Evolutionary conservation across 2,329 filamentous ascomycete species (phyloP), one percentile per base, ranked within the genome.

Genomic region (Cercospora sojina): DNA sequence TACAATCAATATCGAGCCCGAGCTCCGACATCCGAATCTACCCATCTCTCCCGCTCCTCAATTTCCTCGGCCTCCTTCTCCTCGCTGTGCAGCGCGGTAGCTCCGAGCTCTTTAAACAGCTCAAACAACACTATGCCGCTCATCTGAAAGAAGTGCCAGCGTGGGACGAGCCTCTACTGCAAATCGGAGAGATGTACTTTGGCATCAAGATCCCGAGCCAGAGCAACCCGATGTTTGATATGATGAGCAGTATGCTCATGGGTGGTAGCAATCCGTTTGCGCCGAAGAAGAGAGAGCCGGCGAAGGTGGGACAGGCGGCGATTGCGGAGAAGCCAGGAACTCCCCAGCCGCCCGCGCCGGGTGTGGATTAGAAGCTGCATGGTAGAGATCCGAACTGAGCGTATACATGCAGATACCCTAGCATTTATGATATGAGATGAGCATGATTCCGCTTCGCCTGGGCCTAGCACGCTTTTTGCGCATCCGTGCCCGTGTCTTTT

Each of bases 151-250:
- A 98, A 73, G 83, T 88, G 1, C 47, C 84, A 20, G 64, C 70
- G 12, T 98, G 94, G 94, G 87, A 88, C 35, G 93, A 84, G 67
- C 86, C 92, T 25, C 82, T 99, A 67, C 90, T 93, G 73, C 89
- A 92, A 78, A 89, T 99, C 74, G 94, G 91, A 58, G 94, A 99
- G 82, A 93, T 97, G 87, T 99, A 98, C 83, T 99, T 99, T 81
- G 89, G 89, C 38, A 96, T 99, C 77, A 87, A 89, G 81, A 90
- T 93, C 76, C 94, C 93, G 56, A 86, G 90, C 74, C 92, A 97
- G 82, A 91, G 90, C 70, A 98, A 98, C 79, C 93, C 93, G 3
- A 83, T 99, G 79, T 88, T 98, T 80, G 95, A 99, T 77, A 98
- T 99, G 93, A 96, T 99, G 91, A 93, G 93, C 57, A 93, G 88